Evolutionary conservation across 1,139 yeast species (phyloP).

Genomic region (Taphrina deformans): DNA sequence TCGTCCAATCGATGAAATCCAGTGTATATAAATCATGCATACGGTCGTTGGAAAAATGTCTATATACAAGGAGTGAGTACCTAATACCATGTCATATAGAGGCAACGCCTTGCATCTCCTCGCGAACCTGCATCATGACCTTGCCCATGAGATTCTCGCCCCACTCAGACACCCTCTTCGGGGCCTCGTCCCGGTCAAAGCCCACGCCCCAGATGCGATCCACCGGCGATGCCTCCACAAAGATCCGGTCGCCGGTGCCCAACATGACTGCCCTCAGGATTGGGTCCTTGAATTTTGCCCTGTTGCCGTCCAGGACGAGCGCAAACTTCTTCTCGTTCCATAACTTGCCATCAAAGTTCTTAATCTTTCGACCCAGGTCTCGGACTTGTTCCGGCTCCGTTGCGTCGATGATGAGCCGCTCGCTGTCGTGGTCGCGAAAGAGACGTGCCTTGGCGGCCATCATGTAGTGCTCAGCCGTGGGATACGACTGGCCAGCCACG

Average conservation of each 20-base stretch:
- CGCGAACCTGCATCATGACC: constrained; percentile 6
- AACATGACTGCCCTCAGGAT: background rate
- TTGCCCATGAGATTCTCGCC: constrained; percentile 12
- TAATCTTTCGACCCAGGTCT: constrained; percentile 2
- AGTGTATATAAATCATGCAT: too few species aligned
- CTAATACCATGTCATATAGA: background rate
- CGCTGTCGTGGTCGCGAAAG: constrained; percentile 1
- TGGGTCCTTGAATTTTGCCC: background rate
- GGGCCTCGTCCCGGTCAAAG: background rate
- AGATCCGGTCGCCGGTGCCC: background rate
- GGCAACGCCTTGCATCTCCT: background rate
- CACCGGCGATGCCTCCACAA: constrained; percentile 1
- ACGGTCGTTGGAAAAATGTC: background rate
- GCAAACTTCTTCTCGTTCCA: constrained; percentile 1
- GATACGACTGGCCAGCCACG: background rate
- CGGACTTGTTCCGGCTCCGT: background rate
- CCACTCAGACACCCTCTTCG: background rate
- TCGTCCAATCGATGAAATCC: too few species aligned
- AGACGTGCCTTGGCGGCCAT: constrained; percentile 2
- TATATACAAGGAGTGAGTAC: too few species aligned
- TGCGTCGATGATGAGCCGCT: background rate
- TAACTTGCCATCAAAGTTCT: background rate
- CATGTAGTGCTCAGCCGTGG: constrained; percentile 14
- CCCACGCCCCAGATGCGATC: constrained; percentile 10
- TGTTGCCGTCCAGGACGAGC: constrained; percentile 5